Evolutionary conservation across 306 rosid genomes (phyloP).

Genomic region (Prinsepia uniflora): DNA sequence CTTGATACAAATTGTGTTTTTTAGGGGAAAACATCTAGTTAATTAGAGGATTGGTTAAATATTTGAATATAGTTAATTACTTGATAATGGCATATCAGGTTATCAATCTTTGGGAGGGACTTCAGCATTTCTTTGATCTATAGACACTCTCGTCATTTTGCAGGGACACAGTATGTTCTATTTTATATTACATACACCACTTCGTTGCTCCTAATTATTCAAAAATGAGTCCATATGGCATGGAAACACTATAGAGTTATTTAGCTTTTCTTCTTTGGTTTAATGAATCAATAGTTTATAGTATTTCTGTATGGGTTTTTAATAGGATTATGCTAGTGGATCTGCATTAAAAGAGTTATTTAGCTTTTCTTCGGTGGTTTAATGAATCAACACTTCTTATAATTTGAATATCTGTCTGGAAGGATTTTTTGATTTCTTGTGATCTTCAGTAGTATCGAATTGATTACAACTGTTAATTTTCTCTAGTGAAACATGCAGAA

Average conservation of each 20-base stretch:
- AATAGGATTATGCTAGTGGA: too few relatives aligned
- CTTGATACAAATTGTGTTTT: too few relatives aligned
- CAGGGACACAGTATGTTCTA: slow-evolving; percentile 83
- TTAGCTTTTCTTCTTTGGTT: not conserved
- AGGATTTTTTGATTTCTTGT: too few relatives aligned
- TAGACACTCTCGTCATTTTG: slow-evolving; percentile 95
- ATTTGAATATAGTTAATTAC: slow-evolving; percentile 16
- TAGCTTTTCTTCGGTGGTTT: too few relatives aligned
- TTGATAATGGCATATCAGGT: slow-evolving; percentile 54
- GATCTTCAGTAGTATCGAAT: too few relatives aligned
- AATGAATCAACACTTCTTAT: too few relatives aligned
- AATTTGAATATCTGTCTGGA: too few relatives aligned
- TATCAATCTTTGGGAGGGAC: slow-evolving; percentile 91
- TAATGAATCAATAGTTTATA: not conserved
- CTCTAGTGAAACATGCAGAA: not conserved
- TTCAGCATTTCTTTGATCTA: slow-evolving; percentile 77
- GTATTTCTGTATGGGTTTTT: too few relatives aligned
- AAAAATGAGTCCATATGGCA: not conserved
- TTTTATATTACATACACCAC: not conserved
- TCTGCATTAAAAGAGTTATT: too few relatives aligned
- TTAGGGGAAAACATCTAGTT: too few relatives aligned
- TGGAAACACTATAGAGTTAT: not conserved
- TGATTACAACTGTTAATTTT: not conserved
- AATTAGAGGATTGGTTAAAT: too few relatives aligned
- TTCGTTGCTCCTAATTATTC: not conserved